Percentiles rank a stretch among this genome's conserved stretches.
Conservation (phyloP, 306 rosid species). For the Cicer pinnatifidum region DNA sequence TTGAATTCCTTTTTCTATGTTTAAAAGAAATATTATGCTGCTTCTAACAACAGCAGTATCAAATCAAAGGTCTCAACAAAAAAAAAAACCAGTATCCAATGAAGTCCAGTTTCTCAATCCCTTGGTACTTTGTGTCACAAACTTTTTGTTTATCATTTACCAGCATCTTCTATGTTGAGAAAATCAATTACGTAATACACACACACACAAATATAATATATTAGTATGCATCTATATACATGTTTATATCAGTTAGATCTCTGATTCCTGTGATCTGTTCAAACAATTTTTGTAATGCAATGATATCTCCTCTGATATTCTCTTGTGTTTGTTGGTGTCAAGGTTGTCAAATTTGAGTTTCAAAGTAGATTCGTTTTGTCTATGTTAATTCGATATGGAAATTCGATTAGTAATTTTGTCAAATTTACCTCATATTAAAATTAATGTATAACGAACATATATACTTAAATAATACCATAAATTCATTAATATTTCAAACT, state of each 20-base stretch:
- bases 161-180: too few species aligned
- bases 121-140: not conserved
- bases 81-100: too few species aligned
- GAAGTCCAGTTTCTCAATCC: not conserved
- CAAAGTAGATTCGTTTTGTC: too few species aligned
- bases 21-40: not conserved
- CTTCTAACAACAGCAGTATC: slow-evolving; percentile 13
- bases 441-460: too few species aligned
- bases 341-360: too few species aligned
- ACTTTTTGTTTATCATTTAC: not conserved
- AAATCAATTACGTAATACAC: too few species aligned
- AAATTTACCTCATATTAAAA: too few species aligned
- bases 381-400: too few species aligned
- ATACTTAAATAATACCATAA: too few species aligned
- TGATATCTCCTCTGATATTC: not conserved
- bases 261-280: slow-evolving; percentile 13
- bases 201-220: too few species aligned
- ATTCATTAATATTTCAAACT: too few species aligned
- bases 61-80: not conserved
- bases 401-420: too few species aligned
- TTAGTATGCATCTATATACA: not conserved
- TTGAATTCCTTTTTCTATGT: slow-evolving; percentile 15
- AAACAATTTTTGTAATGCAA: not conserved
- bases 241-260: slow-evolving; percentile 1
- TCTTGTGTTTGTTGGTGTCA: slow-evolving; percentile 21